phyloP scores from a whole-genome alignment of 495 filamentous ascomycete species.

The Aspergillus mulundensis region DNA sequence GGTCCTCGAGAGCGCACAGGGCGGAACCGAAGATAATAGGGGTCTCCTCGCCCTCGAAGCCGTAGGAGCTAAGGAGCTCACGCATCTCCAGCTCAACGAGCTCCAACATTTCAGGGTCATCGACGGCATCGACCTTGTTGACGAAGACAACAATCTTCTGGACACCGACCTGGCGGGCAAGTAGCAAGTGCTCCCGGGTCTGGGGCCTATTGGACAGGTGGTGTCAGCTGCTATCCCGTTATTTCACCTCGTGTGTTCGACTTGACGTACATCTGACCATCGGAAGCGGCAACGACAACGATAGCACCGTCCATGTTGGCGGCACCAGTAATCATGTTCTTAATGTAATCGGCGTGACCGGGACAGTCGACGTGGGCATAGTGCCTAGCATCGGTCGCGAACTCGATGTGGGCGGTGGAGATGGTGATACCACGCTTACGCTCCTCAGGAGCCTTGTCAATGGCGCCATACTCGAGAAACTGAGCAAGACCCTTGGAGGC shows the following conservation, averaged over 20 bases:
- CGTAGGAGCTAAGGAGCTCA: constrained; percentile 85
- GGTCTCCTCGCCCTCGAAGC: constrained; percentile 96
- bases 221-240: constrained; percentile 19
- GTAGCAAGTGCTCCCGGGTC: constrained; percentile 95
- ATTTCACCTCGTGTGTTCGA: neutral
- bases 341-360: constrained; percentile 99
- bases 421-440: constrained; percentile 99
- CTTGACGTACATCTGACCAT: constrained; percentile 81
- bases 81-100: constrained; percentile 99
- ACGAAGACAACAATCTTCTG: constrained; percentile 98
- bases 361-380: constrained; percentile 99
- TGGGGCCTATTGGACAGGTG: constrained; percentile 64
- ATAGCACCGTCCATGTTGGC: constrained; percentile 97
- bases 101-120: constrained; percentile 99
- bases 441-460: constrained; percentile 99
- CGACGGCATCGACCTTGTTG: constrained; percentile 96
- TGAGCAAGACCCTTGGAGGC: constrained; percentile 86
- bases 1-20: constrained; percentile 87
- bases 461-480: constrained; percentile 94
- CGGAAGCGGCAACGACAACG: constrained; percentile 96
- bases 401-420: constrained; percentile 96
- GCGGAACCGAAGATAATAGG: constrained; percentile 96
- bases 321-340: constrained; percentile 99
- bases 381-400: constrained; percentile 83
- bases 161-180: constrained; percentile 96